A percentile compares a stretch with the other conserved stretches of the same genome.
phyloP scores from a whole-genome alignment of 192 early-diverging fungal genomes.

The Backusella tuberculispora region DNA sequence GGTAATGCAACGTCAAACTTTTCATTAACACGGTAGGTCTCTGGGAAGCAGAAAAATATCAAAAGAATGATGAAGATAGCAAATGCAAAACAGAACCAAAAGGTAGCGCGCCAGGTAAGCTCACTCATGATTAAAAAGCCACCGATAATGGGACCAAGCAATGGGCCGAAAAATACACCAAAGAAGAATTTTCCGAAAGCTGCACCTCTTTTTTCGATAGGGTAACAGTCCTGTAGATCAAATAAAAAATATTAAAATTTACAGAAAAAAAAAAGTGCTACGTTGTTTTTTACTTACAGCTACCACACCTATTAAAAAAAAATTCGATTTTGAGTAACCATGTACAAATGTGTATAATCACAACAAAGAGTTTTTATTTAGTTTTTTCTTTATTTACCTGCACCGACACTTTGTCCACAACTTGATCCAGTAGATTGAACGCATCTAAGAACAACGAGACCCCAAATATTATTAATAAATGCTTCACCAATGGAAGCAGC shows the following conservation, averaged over 20 bases:
- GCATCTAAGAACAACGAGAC: conserved; percentile 46
- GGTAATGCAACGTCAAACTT: conserved; percentile 1
- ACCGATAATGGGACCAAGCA: conserved; percentile 45
- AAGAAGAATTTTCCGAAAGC: conserved; percentile 42
- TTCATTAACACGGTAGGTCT: conserved; percentile 45
- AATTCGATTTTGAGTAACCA: conserved; percentile 1
- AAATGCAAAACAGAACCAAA: conserved; percentile 49
- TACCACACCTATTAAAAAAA: conserved; percentile 19
- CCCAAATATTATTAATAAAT: conserved; percentile 42
- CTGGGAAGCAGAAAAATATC: conserved; percentile 47
- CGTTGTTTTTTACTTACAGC: conserved; percentile 34
- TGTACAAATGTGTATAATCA: not conserved
- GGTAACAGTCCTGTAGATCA: conserved; percentile 35
- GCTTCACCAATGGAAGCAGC: conserved; percentile 50
- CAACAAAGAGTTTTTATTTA: not conserved
- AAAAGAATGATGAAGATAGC: conserved; percentile 36
- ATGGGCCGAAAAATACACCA: conserved; percentile 37
- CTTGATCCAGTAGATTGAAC: conserved; percentile 51
- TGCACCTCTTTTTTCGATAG: conserved; percentile 33
- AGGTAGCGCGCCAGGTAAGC: conserved; percentile 49
- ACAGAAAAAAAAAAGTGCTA: not conserved
- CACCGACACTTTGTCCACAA: conserved; percentile 49
- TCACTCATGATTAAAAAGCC: conserved; percentile 47
- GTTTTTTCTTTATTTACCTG: conserved; percentile 26
- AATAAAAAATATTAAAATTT: not conserved